These are phyloP conservation scores for Neurospora terricola DNA, from an alignment of 495 filamentous ascomycete genomes.

Conservation along the genomic window DNA sequence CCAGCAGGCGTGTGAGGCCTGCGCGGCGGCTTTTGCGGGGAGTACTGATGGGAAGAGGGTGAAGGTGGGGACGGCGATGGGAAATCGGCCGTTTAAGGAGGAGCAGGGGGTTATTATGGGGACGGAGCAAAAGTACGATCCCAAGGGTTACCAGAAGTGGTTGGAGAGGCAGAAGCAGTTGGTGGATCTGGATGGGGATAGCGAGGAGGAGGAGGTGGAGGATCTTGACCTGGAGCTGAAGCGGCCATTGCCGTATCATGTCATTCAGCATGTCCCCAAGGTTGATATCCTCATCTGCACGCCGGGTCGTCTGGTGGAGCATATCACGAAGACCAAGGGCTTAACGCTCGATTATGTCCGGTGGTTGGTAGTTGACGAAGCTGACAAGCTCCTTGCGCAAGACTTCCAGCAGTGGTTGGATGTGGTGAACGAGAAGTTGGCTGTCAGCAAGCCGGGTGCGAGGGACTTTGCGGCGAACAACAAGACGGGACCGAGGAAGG, in stretches of 20 bases:
- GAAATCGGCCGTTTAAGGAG: slow-evolving; percentile 61
- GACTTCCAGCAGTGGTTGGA: slow-evolving; percentile 89
- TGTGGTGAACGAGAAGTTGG: slow-evolving; percentile 54
- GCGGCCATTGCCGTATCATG: slow-evolving; percentile 47
- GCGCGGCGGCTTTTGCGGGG: slow-evolving; percentile 35
- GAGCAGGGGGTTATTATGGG: slow-evolving; percentile 64
- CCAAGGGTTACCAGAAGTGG: slow-evolving; percentile 21
- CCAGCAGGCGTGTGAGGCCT: slow-evolving; percentile 58
- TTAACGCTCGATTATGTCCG: slow-evolving; percentile 64
- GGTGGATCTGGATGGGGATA: slow-evolving; percentile 12
- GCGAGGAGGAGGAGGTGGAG: slow-evolving; percentile 12
- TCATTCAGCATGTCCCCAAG: slow-evolving; percentile 52
- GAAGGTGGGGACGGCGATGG: slow-evolving; percentile 71
- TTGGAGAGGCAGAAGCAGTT: slow-evolving; percentile 8
- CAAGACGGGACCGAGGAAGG: slow-evolving; percentile 49
- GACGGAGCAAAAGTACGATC: slow-evolving; percentile 40
- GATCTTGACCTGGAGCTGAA: slow-evolving; percentile 1
- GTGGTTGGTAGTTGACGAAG: slow-evolving; percentile 91
- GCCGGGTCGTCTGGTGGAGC: slow-evolving; percentile 84
- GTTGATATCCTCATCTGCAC: slow-evolving; percentile 89
- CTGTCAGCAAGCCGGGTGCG: slow-evolving; percentile 22
- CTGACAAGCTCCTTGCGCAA: slow-evolving; percentile 81
- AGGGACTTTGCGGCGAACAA: slow-evolving; percentile 42
- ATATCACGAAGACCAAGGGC: slow-evolving; percentile 71
- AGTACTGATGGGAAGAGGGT: slow-evolving; percentile 47